Conservation (phyloP, 345 rosid genomes). For the Eutrema japonicum region DNA sequence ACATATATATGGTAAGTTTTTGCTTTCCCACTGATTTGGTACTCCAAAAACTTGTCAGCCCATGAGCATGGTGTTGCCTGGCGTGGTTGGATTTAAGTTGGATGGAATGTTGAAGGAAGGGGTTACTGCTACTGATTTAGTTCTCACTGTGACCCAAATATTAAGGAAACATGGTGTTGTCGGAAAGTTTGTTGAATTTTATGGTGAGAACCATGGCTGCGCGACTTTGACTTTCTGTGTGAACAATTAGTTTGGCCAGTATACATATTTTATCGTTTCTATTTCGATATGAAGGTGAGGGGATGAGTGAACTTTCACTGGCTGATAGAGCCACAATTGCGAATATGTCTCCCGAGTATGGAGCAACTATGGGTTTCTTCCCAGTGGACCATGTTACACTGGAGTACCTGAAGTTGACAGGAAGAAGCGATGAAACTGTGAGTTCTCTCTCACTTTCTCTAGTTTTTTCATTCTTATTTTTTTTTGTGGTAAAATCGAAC, state of each 20-base stretch:
- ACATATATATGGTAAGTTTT: constrained; percentile 6
- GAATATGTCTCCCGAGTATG: constrained; percentile 96
- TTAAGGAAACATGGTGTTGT: constrained; percentile 93
- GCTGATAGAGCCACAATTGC: constrained; percentile 95
- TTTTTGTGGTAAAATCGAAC: background rate
- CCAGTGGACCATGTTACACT: constrained; percentile 90
- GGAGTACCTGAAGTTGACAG: constrained; percentile 84
- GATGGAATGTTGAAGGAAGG: constrained; percentile 67
- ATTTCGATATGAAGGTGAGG: constrained; percentile 59
- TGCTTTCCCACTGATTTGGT: constrained; percentile 28
- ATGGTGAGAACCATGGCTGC: constrained; percentile 52
- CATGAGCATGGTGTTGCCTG: constrained; percentile 97
- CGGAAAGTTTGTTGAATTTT: constrained; percentile 88
- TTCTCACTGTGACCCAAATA: constrained; percentile 84
- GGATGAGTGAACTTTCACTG: constrained; percentile 78
- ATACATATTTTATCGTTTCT: constrained; percentile 6
- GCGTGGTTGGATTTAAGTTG: constrained; percentile 85
- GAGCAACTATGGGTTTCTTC: constrained; percentile 98
- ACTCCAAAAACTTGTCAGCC: constrained; percentile 55
- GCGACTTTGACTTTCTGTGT: constrained; percentile 17
- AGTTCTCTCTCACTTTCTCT: constrained; percentile 38
- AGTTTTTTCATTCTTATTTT: background rate
- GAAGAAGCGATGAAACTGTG: constrained; percentile 89
- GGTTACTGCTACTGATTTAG: constrained; percentile 94
- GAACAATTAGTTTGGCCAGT: background rate